Percentiles rank a stretch among this genome's conserved stretches.
Evolutionary conservation across 768 basidiomycete species (phyloP).

Genomic region (Lactifluus volemus): DNA sequence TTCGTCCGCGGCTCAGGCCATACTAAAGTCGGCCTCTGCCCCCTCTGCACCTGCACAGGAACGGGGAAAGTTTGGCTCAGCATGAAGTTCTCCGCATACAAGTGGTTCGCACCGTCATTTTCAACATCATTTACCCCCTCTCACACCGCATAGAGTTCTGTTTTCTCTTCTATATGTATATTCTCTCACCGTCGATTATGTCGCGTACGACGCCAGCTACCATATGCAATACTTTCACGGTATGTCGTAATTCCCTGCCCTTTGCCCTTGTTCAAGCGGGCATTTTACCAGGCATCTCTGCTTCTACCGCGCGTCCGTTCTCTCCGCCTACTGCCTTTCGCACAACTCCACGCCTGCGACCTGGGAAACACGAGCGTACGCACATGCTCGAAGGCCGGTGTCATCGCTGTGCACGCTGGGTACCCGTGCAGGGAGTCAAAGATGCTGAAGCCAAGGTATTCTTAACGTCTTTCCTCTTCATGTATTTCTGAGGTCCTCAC

Average conservation of each 20-base stretch:
- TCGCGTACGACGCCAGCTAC: conserved; percentile 38
- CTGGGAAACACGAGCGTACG: conserved; percentile 52
- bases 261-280: not conserved
- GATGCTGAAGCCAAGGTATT: conserved; percentile 61
- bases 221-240: conserved; percentile 80
- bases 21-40: conserved; percentile 69
- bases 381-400: conserved; percentile 64
- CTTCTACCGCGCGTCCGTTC: conserved; percentile 59
- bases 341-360: conserved; percentile 32
- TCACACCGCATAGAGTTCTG: conserved; percentile 1
- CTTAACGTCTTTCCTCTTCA: not conserved
- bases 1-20: conserved; percentile 62
- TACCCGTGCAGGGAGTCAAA: conserved; percentile 65
- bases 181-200: not conserved
- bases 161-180: not conserved
- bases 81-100: conserved; percentile 77
- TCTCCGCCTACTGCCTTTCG: conserved; percentile 68
- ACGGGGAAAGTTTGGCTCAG: conserved; percentile 61
- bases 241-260: conserved; percentile 25
- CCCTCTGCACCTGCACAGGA: conserved; percentile 67
- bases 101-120: conserved; percentile 44
- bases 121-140: not conserved
- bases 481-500: not conserved
- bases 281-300: conserved; percentile 51
- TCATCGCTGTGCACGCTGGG: conserved; percentile 69